Base-by-base conservation (phyloP, 1,284 basidiomycete genomes). In the Rhodotorula sp. region DNA sequence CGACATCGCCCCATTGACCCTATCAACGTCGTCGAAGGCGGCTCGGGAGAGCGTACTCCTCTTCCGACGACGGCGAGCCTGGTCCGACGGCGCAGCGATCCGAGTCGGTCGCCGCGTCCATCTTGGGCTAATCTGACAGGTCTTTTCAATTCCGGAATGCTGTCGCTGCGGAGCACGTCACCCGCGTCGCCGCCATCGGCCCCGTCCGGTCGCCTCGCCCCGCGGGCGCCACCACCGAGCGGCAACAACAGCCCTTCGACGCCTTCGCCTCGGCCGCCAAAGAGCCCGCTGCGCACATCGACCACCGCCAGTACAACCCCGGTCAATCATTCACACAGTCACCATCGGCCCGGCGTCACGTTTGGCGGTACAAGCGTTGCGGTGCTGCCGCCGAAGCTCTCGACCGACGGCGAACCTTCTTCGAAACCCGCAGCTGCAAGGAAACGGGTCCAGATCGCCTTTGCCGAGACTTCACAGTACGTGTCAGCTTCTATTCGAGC, bases 51-150 rank as follows among this genome's bases (percentile, higher is more conserved):
- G 26, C 70, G 64, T 2, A 74, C 73, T 5, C 73, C 73, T 10
- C 62, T 74, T 3, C 70, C 70, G 49, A 62, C 69, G 0, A 31
- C 60, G 5, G 58, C 58, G 16, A 64, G 62, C 47, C 52, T 60
- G 14, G 58, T 54, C 5, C 65, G 65, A 0, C 34, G n/a, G 16
- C 62, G 69, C 19, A 38, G 59, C 50, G 62, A 60, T 34, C 34
- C 50, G 23, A 52, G 62, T 3, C 67, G 67, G 26, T 74, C 72
- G 45, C 69, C 69, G 4, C 66, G 66, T 45, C 62, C 72, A 7
- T 71, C 75, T 3, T 74, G 75, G 72, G 67, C 70, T 2, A 74
- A 76, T 55, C 64, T 76, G 10, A 66, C 70, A 8, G 75, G 75
- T 21, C 62, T 76, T 50, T 76, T 76, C 69, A 73, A 71, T 52